Percentiles rank a stretch among this genome's conserved stretches.
These are phyloP conservation scores for Rhizomucor pusillus DNA, from an alignment of 371 early-diverging fungal genomes.

Conservation along the genomic window DNA sequence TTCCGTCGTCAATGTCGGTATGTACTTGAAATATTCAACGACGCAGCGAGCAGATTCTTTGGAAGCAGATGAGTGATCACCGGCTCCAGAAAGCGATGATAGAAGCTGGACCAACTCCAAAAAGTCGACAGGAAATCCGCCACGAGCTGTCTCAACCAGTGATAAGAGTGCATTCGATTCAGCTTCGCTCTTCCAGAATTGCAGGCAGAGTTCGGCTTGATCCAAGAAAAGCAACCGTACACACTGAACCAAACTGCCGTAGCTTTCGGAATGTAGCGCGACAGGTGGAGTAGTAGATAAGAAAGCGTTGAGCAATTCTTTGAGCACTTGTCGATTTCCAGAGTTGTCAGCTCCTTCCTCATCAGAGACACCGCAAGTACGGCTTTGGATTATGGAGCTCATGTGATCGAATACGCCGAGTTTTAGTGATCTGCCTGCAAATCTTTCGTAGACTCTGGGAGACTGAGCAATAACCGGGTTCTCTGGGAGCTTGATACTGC, in stretches of 20 bases:
- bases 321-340: constrained; percentile 24
- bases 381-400: constrained; percentile 15
- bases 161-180: constrained; percentile 12
- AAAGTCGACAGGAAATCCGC: constrained; percentile 34
- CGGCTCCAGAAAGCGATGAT: constrained; percentile 21
- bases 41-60: constrained; percentile 22
- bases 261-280: constrained; percentile 26
- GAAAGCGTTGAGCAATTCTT: constrained; percentile 25
- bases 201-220: constrained; percentile 23
- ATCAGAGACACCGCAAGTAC: constrained; percentile 12
- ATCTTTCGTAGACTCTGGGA: constrained; percentile 20
- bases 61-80: background rate
- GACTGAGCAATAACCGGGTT: constrained; percentile 21
- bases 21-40: constrained; percentile 21
- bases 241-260: constrained; percentile 21
- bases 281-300: constrained; percentile 26
- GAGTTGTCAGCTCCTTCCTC: constrained; percentile 30
- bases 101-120: constrained; percentile 24
- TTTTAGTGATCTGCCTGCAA: constrained; percentile 32
- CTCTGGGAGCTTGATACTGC: constrained; percentile 1
- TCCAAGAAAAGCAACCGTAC: constrained; percentile 21
- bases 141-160: constrained; percentile 22
- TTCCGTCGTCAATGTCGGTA: constrained; percentile 21
- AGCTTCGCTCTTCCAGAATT: constrained; percentile 32
- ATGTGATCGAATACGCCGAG: constrained; percentile 28